Conservation (phyloP, 2,329 filamentous ascomycete genomes). For the Intubia oerlemansii region DNA sequence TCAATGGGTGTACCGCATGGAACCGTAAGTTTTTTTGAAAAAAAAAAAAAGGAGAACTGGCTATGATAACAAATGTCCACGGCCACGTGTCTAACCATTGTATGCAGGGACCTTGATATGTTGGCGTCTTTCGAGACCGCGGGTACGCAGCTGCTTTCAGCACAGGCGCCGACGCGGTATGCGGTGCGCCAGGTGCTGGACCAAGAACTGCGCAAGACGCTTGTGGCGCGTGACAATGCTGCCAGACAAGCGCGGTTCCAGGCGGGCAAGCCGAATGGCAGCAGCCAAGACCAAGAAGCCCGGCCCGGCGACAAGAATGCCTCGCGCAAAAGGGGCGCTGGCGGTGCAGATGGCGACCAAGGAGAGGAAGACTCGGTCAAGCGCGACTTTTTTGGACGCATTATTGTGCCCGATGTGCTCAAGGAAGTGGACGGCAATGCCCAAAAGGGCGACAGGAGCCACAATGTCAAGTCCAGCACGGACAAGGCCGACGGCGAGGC, state of each 20-base stretch:
- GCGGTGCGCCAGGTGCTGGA: slow-evolving; percentile 85
- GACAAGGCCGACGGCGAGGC: slow-evolving; percentile 13
- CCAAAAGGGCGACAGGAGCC: slow-evolving; percentile 7
- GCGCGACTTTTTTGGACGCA: slow-evolving; percentile 69
- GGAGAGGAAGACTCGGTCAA: slow-evolving; percentile 27
- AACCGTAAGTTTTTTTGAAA: slow-evolving; percentile 45
- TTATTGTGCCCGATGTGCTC: slow-evolving; percentile 27
- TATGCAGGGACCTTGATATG: slow-evolving; percentile 44
- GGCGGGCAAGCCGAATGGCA: slow-evolving; percentile 21
- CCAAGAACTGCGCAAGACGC: slow-evolving; percentile 64
- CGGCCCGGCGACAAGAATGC: slow-evolving; percentile 10
- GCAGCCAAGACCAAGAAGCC: slow-evolving; percentile 13
- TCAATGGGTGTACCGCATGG: slow-evolving; percentile 80
- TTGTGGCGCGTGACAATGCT: slow-evolving; percentile 41
- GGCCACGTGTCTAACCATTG: too few relatives aligned
- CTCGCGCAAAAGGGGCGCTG: too few relatives aligned
- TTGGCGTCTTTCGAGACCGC: slow-evolving; percentile 56
- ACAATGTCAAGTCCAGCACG: slow-evolving; percentile 4
- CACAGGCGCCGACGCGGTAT: slow-evolving; percentile 60
- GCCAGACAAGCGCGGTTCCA: slow-evolving; percentile 43
- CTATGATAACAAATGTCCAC: too few relatives aligned
- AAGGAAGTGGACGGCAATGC: slow-evolving; percentile 20
- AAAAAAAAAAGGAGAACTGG: not conserved
- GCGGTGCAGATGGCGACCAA: too few relatives aligned
- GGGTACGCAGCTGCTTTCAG: slow-evolving; percentile 26